Evolutionary conservation across 164 flowering plant species (phyloP).

Genomic region (Brasenia schreberi): DNA sequence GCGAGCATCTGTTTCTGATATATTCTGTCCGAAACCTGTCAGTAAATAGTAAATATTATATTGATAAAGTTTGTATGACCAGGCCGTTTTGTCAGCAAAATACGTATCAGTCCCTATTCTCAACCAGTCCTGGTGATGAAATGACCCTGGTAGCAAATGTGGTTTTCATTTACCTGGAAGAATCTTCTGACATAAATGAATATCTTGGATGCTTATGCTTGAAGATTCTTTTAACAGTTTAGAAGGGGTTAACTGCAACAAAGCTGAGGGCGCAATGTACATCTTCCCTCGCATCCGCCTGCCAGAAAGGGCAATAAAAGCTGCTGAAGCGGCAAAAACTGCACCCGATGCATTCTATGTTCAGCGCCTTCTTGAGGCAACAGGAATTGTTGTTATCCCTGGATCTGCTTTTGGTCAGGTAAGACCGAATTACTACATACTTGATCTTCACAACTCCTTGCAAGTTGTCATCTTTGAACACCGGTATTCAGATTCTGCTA

Average conservation of each 20-base stretch:
- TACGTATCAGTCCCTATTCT: too few relatives aligned
- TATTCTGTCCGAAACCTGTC: background rate
- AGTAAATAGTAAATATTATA: too few relatives aligned
- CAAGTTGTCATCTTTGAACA: too few relatives aligned
- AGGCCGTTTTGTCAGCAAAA: too few relatives aligned
- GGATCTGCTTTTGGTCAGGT: slow-evolving; percentile 99
- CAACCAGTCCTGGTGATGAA: too few relatives aligned
- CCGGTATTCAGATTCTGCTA: too few relatives aligned
- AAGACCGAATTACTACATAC: background rate
- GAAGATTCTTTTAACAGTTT: slow-evolving; percentile 81
- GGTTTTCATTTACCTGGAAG: too few relatives aligned
- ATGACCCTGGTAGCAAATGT: too few relatives aligned
- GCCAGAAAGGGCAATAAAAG: slow-evolving; percentile 73
- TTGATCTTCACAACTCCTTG: background rate
- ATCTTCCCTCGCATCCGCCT: slow-evolving; percentile 73
- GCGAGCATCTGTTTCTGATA: too few relatives aligned
- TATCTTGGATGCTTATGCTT: slow-evolving; percentile 28
- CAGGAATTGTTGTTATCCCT: slow-evolving; percentile 92
- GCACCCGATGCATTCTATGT: slow-evolving; percentile 95
- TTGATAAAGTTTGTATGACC: too few relatives aligned
- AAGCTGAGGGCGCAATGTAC: slow-evolving; percentile 98
- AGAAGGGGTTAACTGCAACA: slow-evolving; percentile 93
- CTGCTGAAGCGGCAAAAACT: slow-evolving; percentile 59
- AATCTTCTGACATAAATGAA: background rate
- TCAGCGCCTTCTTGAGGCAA: slow-evolving; percentile 68